Percentiles rank a stretch among this genome's conserved stretches.
Conservation (phyloP, 352 stramenopile genomes). For the Phytophthora podocarpi region DNA sequence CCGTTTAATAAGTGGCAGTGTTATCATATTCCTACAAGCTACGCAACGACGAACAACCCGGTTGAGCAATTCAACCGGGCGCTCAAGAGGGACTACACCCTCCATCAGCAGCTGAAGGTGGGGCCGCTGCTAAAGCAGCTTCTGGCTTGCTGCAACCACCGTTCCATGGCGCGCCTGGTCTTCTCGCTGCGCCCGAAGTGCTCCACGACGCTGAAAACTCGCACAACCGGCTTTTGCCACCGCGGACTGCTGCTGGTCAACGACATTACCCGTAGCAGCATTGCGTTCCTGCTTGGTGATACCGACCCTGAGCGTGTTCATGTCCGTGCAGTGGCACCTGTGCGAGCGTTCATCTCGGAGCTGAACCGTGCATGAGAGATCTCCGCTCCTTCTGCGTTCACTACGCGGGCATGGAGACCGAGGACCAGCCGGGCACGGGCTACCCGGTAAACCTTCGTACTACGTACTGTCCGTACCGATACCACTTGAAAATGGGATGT, state of each 20-base stretch:
- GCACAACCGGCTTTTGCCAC: neutral
- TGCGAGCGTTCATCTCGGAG: neutral
- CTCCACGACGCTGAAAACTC: neutral
- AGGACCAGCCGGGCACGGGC: slow-evolving; percentile 4
- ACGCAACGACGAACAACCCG: slow-evolving; percentile 33
- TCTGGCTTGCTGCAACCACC: slow-evolving; percentile 1
- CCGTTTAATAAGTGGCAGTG: slow-evolving; percentile 12
- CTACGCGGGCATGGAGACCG: slow-evolving; percentile 5
- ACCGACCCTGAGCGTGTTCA: slow-evolving; percentile 1
- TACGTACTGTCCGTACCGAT: neutral
- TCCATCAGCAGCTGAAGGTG: slow-evolving; percentile 2
- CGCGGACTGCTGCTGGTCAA: neutral
- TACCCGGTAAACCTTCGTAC: neutral
- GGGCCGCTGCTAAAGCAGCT: neutral
- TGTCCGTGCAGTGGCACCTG: neutral
- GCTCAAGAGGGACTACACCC: slow-evolving; percentile 33
- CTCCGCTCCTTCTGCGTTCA: neutral
- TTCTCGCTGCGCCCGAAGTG: neutral
- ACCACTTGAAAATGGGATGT: slow-evolving; percentile 1
- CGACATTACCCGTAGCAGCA: neutral
- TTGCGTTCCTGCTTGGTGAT: neutral
- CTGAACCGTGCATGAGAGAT: neutral
- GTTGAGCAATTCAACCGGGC: too few relatives aligned
- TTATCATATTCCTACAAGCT: slow-evolving; percentile 4
- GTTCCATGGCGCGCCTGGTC: neutral